Evolutionary conservation across 2,329 filamentous ascomycete genomes (phyloP).

Genomic region (Coniochaeta sp.): DNA sequence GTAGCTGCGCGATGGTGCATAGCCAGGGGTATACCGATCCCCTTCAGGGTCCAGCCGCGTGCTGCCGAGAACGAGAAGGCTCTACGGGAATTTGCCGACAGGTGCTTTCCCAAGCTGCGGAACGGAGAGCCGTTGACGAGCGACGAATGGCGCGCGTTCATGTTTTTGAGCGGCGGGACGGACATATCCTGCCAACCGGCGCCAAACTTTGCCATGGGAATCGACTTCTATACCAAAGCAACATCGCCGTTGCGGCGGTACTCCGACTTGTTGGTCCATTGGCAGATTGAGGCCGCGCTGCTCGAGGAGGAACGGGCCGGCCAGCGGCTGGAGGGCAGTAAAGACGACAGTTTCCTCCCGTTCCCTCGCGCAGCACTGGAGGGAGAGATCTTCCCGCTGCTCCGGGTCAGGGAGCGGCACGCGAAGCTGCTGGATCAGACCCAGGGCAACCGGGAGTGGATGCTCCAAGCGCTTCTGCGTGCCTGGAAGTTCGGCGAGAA

Average conservation of each 20-base stretch:
- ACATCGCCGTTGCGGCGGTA: conserved; percentile 62
- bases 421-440: conserved; percentile 33
- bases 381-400: conserved; percentile 36
- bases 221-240: conserved; percentile 54
- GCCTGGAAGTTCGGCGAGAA: conserved; percentile 48
- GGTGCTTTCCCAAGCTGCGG: conserved; percentile 29
- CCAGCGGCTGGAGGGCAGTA: conserved; percentile 25
- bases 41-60: conserved; percentile 46
- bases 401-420: conserved; percentile 47
- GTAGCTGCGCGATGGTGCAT: conserved; percentile 55
- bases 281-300: conserved; percentile 57
- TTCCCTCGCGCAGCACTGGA: conserved; percentile 34
- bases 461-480: conserved; percentile 52
- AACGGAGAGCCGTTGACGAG: conserved; percentile 23
- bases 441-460: conserved; percentile 42
- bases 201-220: conserved; percentile 50
- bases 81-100: conserved; percentile 28
- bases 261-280: conserved; percentile 56
- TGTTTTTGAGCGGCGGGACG: conserved; percentile 39
- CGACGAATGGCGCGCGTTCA: conserved; percentile 22
- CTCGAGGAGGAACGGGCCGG: conserved; percentile 31
- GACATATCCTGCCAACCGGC: conserved; percentile 45
- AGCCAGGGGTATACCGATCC: conserved; percentile 49
- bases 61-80: conserved; percentile 26
- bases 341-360: conserved; percentile 29